Evolutionary conservation across 352 stramenopile species (phyloP), one percentile per base, ranked within the genome.

Genomic region (Phytophthora megakarya): DNA sequence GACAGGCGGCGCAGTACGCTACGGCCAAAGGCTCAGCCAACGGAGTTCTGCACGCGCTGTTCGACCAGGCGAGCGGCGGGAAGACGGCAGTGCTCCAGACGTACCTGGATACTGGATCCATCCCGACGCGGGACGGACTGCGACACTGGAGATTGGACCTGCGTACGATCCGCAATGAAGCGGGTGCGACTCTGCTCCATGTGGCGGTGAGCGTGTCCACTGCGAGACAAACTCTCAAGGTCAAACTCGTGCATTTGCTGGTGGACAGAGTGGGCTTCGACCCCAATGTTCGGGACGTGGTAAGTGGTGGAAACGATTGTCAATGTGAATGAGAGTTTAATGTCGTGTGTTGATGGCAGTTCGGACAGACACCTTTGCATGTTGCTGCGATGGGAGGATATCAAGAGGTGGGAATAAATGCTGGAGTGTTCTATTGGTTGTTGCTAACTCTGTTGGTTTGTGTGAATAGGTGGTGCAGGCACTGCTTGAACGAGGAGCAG

Each of bases 1-100:
- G 76, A 28, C 81, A 86, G 49, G 76, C 80, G 2, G 77, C 84
- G 63, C 37, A 61, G 38, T 93, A 81, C 60, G 78, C 75, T 44
- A 71, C 76, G 13, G 84, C 86, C 23, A 95, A 95, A 45, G 79
- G 84, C 48, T 81, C 75, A 5, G 81, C 83, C 21, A 92, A 92
- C 48, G 84, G 79, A 1, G 81, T 93, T 19, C 70, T 93, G 5
- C 81, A 91, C 59, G 73, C 80, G 28, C 71, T 95, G 10, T 95
- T 95, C 58, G 84, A 90, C 65, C 84, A 90, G 47, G 80, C 73
- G 9, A 89, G 74, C 38, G 47, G 57, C 25, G 83, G 73, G 21
- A 93, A 93, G 61, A 63, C 67, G 30, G 65, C 72, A 7, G 80
- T 78, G 33, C 54, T 95, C 5, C 73, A 65, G 37, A 53, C 73